phyloP scores from a whole-genome alignment of 139 green algal genomes.

The Chlamydomonas urium region DNA sequence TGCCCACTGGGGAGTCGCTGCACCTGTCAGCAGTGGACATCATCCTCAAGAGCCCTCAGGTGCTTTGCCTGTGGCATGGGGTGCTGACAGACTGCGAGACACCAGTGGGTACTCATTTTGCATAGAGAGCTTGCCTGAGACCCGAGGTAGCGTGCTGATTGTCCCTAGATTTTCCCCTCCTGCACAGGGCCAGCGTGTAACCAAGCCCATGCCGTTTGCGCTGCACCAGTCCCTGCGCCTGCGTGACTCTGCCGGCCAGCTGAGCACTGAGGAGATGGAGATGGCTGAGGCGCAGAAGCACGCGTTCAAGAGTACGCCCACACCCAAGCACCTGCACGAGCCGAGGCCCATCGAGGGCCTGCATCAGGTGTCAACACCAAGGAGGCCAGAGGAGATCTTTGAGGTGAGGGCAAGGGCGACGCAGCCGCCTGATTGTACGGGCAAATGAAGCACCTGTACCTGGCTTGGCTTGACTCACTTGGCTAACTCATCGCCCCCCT shows the following conservation, averaged over 20 bases:
- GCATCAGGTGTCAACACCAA: constrained; percentile 13
- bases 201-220: constrained; percentile 25
- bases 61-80: too few relatives aligned
- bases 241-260: neutral
- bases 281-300: constrained; percentile 24
- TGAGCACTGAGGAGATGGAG: constrained; percentile 27
- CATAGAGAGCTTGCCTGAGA: too few relatives aligned
- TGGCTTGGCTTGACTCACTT: too few relatives aligned
- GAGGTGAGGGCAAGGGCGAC: too few relatives aligned
- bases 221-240: constrained; percentile 8
- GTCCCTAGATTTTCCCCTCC: neutral
- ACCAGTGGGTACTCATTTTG: too few relatives aligned
- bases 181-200: constrained; percentile 36
- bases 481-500: too few relatives aligned
- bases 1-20: neutral
- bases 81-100: too few relatives aligned
- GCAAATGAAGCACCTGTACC: too few relatives aligned
- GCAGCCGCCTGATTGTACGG: too few relatives aligned
- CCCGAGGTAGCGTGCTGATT: neutral
- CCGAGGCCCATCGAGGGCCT: constrained; percentile 24
- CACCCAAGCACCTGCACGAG: constrained; percentile 41
- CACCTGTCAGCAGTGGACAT: neutral
- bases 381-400: constrained; percentile 28
- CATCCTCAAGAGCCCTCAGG: neutral
- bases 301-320: constrained; percentile 22